Base-by-base conservation (phyloP, 768 basidiomycete species). In the Auriscalpium microsporum region DNA sequence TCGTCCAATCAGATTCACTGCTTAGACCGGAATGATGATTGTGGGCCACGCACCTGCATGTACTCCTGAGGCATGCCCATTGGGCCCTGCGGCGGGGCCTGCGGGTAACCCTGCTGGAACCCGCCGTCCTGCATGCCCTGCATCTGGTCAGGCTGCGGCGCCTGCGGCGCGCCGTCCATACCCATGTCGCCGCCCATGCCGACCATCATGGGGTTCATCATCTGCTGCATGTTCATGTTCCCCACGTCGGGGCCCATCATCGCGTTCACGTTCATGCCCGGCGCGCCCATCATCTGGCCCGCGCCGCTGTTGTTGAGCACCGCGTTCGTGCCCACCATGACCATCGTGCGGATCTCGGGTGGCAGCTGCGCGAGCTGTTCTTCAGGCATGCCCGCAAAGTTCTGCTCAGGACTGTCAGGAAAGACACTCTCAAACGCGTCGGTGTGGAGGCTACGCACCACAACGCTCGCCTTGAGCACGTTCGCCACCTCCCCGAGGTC, bases 321-420 rank as follows among this genome's bases (percentile, higher is more conserved):
- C 9, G 85, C 79, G 19, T 81, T 82, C 58, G 87, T 82, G 16
- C 87, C 84, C 8, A 87, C 85, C 82, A 92, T 87, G 52, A 91
- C 86, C 87, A 91, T 91, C 57, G 85, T 83, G 40, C 89, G 84
- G 55, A 91, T 76, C 56, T 93, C 90, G 1, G 85, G 82, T 9
- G 89, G 90, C 40, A 94, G 78, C 36, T 81, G 82, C 33, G 82
- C 75, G 42, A 90, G 75, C 65, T 87, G 88, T 52, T 88, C 89
- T 69, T 92, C 91, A 47, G 79, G 79, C 84, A 92, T 86, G 10
- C 81, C 86, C 1, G 87, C 75, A 65, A 91, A 88, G 66, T 85
- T 90, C 89, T 91, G 62, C 2, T 48, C 42, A 11, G 42, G 28
- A 44, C 14, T 2, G 7, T 50, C 60, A 44, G 53, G 19, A 17